Conservation (phyloP, 805 yeast species). For the Sugiyamaella chiloensis region DNA sequence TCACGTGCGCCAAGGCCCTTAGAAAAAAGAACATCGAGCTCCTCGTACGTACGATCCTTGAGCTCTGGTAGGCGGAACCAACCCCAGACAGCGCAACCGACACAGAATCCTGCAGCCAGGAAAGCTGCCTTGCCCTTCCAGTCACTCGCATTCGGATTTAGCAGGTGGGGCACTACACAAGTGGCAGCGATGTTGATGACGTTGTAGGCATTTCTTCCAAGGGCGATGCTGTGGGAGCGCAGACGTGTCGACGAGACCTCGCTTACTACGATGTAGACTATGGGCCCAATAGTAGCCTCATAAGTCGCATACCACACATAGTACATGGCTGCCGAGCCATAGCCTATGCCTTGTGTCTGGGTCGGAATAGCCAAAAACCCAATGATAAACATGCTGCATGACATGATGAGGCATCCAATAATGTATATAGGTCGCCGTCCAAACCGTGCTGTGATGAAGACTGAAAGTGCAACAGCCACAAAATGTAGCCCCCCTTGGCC, state of each 20-base stretch:
- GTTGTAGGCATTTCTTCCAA: background rate
- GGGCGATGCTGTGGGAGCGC: background rate
- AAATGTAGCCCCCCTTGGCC: constrained; percentile 46
- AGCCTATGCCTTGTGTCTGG: constrained; percentile 24
- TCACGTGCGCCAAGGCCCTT: constrained; percentile 28
- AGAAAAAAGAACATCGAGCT: constrained; percentile 47
- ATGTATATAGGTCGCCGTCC: constrained; percentile 24
- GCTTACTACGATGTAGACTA: background rate
- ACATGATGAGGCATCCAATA: constrained; percentile 37
- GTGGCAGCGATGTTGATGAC: constrained; percentile 22
- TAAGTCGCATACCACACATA: constrained; percentile 44
- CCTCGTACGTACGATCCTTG: constrained; percentile 51
- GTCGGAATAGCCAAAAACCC: constrained; percentile 37
- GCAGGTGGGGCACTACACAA: constrained; percentile 39
- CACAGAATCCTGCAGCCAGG: constrained; percentile 37
- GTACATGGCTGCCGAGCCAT: constrained; percentile 41
- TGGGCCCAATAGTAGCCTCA: constrained; percentile 42
- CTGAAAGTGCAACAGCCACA: constrained; percentile 36
- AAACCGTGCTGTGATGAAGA: constrained; percentile 22
- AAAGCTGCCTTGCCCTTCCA: constrained; percentile 45
- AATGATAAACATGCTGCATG: constrained; percentile 27
- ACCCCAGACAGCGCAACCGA: constrained; percentile 37
- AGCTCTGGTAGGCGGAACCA: constrained; percentile 55
- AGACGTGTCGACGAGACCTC: background rate
- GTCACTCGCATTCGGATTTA: constrained; percentile 37